Conservation (phyloP, 257 asterid genomes). For the Solanum bulbocastanum region DNA sequence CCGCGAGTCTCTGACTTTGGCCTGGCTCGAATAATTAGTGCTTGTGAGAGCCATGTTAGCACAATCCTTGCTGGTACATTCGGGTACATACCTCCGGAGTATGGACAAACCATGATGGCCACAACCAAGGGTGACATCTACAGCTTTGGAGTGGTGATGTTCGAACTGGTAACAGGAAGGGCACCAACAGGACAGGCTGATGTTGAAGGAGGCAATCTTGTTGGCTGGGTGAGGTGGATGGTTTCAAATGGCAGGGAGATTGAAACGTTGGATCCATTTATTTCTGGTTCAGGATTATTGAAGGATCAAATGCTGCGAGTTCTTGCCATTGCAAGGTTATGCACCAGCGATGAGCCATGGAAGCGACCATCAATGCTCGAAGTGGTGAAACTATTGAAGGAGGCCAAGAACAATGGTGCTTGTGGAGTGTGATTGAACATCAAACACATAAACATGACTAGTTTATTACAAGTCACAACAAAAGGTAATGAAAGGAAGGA, state of each 20-base stretch:
- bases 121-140: conserved; percentile 70
- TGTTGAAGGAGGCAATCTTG: conserved; percentile 76
- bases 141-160: conserved; percentile 82
- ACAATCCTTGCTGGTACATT: conserved; percentile 70
- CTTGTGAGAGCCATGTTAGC: conserved; percentile 68
- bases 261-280: conserved; percentile 26
- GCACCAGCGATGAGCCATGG: conserved; percentile 70
- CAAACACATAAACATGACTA: background rate
- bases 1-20: conserved; percentile 76
- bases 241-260: conserved; percentile 26
- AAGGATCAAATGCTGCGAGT: conserved; percentile 44
- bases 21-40: conserved; percentile 71
- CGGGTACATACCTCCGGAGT: conserved; percentile 86
- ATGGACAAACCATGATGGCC: conserved; percentile 75
- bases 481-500: background rate
- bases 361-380: conserved; percentile 68
- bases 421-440: background rate
- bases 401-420: background rate
- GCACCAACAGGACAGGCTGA: conserved; percentile 69
- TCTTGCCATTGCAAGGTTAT: conserved; percentile 44
- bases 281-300: conserved; percentile 11
- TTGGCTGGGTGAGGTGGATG: conserved; percentile 87
- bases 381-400: conserved; percentile 52
- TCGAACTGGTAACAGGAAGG: conserved; percentile 68
- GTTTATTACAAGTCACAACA: background rate